These are phyloP conservation scores for Fistulinella cinereoalba DNA, from an alignment of 1,284 basidiomycete genomes.

Conservation along the genomic window DNA sequence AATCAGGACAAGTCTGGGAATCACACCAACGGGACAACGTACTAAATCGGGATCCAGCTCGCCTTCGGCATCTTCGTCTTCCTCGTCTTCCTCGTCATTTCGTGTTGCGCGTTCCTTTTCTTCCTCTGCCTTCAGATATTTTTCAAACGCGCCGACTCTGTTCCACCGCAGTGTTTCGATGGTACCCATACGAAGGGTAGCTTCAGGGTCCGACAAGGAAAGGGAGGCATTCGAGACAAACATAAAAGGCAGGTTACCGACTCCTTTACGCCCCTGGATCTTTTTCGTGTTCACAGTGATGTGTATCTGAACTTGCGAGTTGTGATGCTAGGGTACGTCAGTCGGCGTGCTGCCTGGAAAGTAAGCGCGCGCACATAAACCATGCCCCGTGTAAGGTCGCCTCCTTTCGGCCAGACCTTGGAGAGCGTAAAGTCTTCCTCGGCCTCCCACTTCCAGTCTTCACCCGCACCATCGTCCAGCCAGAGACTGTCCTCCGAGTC, in stretches of 20 bases:
- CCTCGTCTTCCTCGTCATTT: conserved; percentile 16
- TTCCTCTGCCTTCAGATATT: conserved; percentile 25
- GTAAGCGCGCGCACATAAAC: conserved; percentile 50
- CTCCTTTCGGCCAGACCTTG: conserved; percentile 54
- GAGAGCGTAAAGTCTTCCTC: conserved; percentile 61
- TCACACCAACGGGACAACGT: neutral
- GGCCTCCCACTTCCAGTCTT: conserved; percentile 56
- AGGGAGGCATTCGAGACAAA: conserved; percentile 50
- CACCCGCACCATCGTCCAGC: conserved; percentile 19
- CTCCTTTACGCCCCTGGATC: conserved; percentile 50
- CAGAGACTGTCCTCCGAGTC: conserved; percentile 27
- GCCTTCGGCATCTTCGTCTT: conserved; percentile 24
- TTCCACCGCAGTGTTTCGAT: conserved; percentile 31
- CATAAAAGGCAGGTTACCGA: conserved; percentile 56
- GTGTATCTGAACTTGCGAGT: conserved; percentile 50
- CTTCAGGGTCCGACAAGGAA: conserved; percentile 23
- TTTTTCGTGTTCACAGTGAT: conserved; percentile 54
- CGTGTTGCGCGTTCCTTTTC: conserved; percentile 21
- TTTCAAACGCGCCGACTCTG: conserved; percentile 26
- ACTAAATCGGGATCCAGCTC: conserved; percentile 31
- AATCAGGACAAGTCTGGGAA: neutral
- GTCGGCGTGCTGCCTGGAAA: neutral
- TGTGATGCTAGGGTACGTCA: conserved; percentile 46
- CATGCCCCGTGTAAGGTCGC: conserved; percentile 47
- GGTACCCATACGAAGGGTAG: conserved; percentile 22